Percentiles rank a stretch among this genome's conserved stretches.
These are phyloP conservation scores for Neurospora sp. DNA, from an alignment of 495 filamentous ascomycete genomes.

Conservation along the genomic window DNA sequence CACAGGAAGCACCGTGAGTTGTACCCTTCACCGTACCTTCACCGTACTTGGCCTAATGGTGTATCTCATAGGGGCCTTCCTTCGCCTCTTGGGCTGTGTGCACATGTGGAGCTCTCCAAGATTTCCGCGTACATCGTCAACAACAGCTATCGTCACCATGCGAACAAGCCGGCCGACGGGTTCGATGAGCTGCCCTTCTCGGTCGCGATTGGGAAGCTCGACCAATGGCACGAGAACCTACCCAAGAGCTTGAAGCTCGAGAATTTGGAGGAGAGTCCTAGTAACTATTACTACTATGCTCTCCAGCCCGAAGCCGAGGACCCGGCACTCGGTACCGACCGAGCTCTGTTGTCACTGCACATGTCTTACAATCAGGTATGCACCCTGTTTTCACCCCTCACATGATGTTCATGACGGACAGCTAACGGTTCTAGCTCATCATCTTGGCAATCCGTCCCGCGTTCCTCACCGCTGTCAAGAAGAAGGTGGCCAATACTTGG, in stretches of 20 bases:
- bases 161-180: conserved; percentile 2
- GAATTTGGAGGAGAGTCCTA: not conserved
- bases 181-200: conserved; percentile 1
- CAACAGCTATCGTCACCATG: conserved; percentile 20
- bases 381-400: not conserved
- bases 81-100: conserved; percentile 22
- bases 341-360: conserved; percentile 24
- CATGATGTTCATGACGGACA: not conserved
- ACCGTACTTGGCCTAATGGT: not conserved
- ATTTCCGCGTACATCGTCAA: conserved; percentile 29
- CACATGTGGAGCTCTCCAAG: conserved; percentile 26
- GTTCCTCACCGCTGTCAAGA: conserved; percentile 29
- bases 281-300: not conserved
- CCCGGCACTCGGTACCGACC: conserved; percentile 13
- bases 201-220: conserved; percentile 16
- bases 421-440: conserved; percentile 20
- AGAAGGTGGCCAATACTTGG: conserved; percentile 18
- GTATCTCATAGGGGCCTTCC: conserved; percentile 19
- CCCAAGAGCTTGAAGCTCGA: conserved; percentile 7
- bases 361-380: conserved; percentile 33
- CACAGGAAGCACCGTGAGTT: conserved; percentile 21
- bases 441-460: conserved; percentile 31
- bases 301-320: not conserved
- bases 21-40: not conserved
- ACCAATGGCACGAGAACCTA: conserved; percentile 15